phyloP scores from a whole-genome alignment of 2,329 filamentous ascomycete genomes.

The Sclerotinia minor region DNA sequence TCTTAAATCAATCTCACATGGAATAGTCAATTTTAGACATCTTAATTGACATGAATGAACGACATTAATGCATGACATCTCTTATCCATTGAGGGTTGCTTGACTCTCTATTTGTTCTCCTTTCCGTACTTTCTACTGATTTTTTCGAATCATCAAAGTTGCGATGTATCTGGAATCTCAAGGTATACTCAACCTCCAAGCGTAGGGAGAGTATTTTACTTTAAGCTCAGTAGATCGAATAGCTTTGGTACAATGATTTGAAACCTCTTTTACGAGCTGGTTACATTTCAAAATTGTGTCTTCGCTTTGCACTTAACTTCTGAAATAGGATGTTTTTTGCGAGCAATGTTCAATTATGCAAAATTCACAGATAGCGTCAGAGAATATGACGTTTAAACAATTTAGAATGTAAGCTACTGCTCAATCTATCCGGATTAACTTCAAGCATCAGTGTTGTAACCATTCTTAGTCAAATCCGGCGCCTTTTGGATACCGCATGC shows the following conservation, averaged over 20 bases:
- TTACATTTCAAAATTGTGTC: background rate
- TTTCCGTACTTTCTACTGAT: background rate
- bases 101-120: background rate
- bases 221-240: background rate
- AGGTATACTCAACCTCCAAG: background rate
- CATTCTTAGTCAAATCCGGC: background rate
- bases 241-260: background rate
- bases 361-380: background rate
- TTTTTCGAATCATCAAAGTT: background rate
- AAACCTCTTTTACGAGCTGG: background rate
- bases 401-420: background rate
- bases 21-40: slow-evolving; percentile 17
- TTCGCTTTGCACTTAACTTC: background rate
- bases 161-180: background rate
- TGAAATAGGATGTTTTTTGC: background rate
- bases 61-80: slow-evolving; percentile 10
- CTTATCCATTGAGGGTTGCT: background rate
- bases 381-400: background rate
- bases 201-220: background rate
- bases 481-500: background rate
- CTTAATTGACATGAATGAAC: slow-evolving; percentile 23
- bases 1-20: slow-evolving; percentile 22
- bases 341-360: background rate
- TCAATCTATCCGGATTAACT: background rate
- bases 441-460: too few relatives aligned